Conservation (phyloP, 257 asterid genomes). For the Rauvolfia tetraphylla region DNA sequence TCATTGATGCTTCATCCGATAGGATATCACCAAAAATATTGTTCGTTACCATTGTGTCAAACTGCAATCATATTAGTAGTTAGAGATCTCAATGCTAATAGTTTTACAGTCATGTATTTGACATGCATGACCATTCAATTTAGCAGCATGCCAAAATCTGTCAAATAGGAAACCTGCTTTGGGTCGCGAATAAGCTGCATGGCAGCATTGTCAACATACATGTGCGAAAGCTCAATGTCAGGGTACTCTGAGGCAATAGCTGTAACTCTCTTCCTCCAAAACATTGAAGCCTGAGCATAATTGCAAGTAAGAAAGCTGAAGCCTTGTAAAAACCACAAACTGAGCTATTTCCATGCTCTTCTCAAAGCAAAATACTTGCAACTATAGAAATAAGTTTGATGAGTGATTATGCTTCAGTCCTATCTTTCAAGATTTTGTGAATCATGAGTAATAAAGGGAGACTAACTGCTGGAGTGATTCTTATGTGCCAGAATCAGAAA, state of each 20-base stretch:
- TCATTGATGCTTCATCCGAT: conserved; percentile 99
- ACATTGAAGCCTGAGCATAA: conserved; percentile 76
- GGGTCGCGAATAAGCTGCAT: conserved; percentile 99
- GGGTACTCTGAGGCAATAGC: conserved; percentile 75
- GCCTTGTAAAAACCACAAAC: neutral
- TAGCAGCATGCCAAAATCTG: neutral
- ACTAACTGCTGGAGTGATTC: neutral
- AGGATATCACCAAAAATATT: conserved; percentile 95
- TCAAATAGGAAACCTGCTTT: conserved; percentile 59
- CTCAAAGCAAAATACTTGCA: neutral
- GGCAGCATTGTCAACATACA: conserved; percentile 99
- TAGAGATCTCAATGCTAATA: conserved; percentile 7
- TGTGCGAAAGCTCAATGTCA: conserved; percentile 93
- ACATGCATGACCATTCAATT: conserved; percentile 5
- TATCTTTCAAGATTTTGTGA: neutral
- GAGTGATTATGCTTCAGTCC: neutral
- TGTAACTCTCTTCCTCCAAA: conserved; percentile 81
- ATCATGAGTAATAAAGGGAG: neutral
- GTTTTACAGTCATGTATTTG: conserved; percentile 6
- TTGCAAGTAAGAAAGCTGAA: neutral
- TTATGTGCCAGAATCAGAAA: conserved; percentile 1
- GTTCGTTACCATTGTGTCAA: conserved; percentile 94
- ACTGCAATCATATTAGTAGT: conserved; percentile 50
- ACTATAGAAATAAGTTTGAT: neutral
- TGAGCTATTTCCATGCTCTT: neutral